phyloP scores from a whole-genome alignment of 176 grass and related monocot species.

The sorghum (Sorghum bicolor) region DNA sequence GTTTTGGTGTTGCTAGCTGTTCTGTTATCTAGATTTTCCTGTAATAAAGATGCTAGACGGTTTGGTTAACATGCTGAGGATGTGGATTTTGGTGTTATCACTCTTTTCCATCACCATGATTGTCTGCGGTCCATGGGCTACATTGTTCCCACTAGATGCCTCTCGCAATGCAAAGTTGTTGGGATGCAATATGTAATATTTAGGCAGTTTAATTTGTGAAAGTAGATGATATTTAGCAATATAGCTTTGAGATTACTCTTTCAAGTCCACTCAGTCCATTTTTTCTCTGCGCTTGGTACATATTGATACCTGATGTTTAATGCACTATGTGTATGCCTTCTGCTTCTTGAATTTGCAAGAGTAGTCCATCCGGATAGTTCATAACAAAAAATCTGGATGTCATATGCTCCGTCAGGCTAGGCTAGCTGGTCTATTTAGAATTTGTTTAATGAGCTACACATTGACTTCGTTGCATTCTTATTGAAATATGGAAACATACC shows the following conservation, averaged over 20 bases:
- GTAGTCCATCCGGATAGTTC: not conserved
- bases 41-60: not conserved
- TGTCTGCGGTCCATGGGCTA: not conserved
- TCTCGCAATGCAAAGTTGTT: not conserved
- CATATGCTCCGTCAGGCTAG: not conserved
- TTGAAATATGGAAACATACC: not conserved
- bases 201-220: not conserved
- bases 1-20: not conserved
- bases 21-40: not conserved
- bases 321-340: not conserved
- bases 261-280: not conserved
- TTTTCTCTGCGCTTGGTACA: not conserved
- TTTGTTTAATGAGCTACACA: not conserved
- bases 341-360: not conserved
- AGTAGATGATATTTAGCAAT: not conserved
- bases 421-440: not conserved
- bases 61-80: not conserved
- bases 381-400: not conserved
- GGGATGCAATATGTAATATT: not conserved
- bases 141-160: not conserved
- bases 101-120: not conserved
- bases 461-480: not conserved
- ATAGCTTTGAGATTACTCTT: not conserved
- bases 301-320: not conserved
- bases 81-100: not conserved